These are phyloP conservation scores for Pseudoturritis turrita DNA, from an alignment of 345 rosid species.

Conservation along the genomic window DNA sequence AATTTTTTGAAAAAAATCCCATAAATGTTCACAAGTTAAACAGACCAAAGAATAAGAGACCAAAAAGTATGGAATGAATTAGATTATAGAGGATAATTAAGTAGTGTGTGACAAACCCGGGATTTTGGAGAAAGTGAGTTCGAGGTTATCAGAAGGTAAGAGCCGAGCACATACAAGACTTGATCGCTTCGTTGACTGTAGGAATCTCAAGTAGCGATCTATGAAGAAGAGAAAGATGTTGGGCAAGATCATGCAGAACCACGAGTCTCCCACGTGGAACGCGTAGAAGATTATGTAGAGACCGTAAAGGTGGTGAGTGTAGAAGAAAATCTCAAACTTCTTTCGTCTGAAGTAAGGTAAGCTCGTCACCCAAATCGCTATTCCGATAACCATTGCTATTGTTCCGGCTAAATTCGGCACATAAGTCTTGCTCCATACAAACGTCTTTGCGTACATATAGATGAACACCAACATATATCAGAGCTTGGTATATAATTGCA, in stretches of 20 bases:
- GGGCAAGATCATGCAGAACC: constrained; percentile 41
- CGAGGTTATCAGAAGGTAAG: constrained; percentile 30
- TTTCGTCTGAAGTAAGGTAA: constrained; percentile 35
- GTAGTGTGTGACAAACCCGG: neutral
- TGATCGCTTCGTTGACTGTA: constrained; percentile 39
- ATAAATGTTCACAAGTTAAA: neutral
- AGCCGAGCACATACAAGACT: constrained; percentile 39
- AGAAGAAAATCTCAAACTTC: constrained; percentile 47
- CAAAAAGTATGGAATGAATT: neutral
- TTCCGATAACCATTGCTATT: constrained; percentile 39
- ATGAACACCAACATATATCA: neutral
- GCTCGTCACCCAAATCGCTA: constrained; percentile 50
- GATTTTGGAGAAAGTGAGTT: neutral
- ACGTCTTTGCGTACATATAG: constrained; percentile 23
- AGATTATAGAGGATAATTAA: neutral
- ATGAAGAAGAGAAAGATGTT: constrained; percentile 52
- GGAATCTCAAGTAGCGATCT: constrained; percentile 48
- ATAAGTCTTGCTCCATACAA: constrained; percentile 41
- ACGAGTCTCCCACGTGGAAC: constrained; percentile 49
- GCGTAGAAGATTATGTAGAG: constrained; percentile 43
- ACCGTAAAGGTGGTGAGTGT: constrained; percentile 1
- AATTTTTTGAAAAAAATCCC: neutral
- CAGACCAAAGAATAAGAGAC: neutral
- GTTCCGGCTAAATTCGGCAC: constrained; percentile 46
- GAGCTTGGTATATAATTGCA: neutral